Base-by-base conservation (phyloP, 768 basidiomycete genomes). In the Sporobolomyces phaffii region DNA sequence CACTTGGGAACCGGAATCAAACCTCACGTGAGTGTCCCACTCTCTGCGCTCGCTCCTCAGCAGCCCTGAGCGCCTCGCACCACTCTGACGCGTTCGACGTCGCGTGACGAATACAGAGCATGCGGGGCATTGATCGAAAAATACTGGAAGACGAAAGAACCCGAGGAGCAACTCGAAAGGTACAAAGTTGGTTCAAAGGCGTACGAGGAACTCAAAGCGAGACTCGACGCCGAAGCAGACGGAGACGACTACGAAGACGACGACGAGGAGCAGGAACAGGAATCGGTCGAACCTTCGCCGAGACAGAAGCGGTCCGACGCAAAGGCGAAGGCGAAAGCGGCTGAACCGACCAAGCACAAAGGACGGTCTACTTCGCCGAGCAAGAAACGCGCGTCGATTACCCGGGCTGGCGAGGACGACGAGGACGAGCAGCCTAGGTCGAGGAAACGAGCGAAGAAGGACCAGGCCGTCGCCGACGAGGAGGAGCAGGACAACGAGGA, bases 1-100 rank as follows among this genome's bases (percentile, higher is more conserved):
- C 24, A 58, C 63, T 15, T 64, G 63, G 63, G 63, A 64, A 26
- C 54, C 54, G 0, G 56, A 44, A 20, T 10, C 24, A n/a, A 56
- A 43, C 40, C 22, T 64, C 18, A 3, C 17, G 63, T 58, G 26
- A 18, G 63, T 50, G 24, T 22, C 33, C 17, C 60, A 20, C 11
- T 24, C 38, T 31, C n/a, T 34, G 11, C 40, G n/a, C 29, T 51
- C 38, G 6, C n/a, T 24, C 20, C 34, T 14, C 8, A 40, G 17
- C 43, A 20, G 26, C 15, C 26, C 49, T 8, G 7, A 8, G 10
- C 20, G 2, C 36, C 9, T 11, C 22, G n/a, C 41, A n/a, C 38
- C 9, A 20, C 29, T 44, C 60, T 22, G 36, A 26, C 15, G 1
- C 7, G 5, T 22, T 41, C 17, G 3, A 26, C 9, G 28, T 14